Base-by-base conservation (phyloP, 441 rosid genomes). In the Populus hybrid region DNA sequence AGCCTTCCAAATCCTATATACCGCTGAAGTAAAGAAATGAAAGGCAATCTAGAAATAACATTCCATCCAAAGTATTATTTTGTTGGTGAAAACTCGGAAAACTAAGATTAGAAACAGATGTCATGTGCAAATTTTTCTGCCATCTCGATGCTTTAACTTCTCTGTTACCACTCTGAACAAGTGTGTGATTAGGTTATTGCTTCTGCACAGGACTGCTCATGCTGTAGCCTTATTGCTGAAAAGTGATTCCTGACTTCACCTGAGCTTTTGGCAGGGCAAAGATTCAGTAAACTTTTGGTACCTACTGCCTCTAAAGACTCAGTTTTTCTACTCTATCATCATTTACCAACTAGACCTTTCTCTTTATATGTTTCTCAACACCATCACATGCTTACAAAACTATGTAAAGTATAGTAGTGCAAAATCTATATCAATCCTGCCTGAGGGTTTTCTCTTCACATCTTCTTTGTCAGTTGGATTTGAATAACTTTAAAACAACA, bases 241-340 rank as follows among this genome's bases (percentile, higher is more conserved):
- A 88, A 84, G 77, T 83, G 86, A 81, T 83, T 84, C 28, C 66
- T 75, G 70, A 83, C 78, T 63, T 85, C 80, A 8, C 92, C 87
- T 1, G 86, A 83, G 69, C 77, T 79, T 80, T 78, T 89, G 86
- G 81, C 84, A 32, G 87, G 84, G 34, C 83, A 57, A 83, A 87
- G 84, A 77, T 88, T 90, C 82, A 81, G 94, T 83, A 86, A 88
- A 85, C 82, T 90, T 74, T 75, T 89, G 94, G 94, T 89, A 90
- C 61, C 75, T 81, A 8, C 35, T 66, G 67, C 77, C 69, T 67
- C 75, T 40, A 38, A 61, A 70, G 10, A 30, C 26, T 18, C 32
- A 30, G 32, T 67, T 40, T 14, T 73, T 14, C 1, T 50, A 26
- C 11, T 30, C 65, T 67, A 14, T 59, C 0, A 65, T 28, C 18